Evolutionary conservation across 1,284 basidiomycete genomes (phyloP).

Genomic region (Sparassis latifolia): DNA sequence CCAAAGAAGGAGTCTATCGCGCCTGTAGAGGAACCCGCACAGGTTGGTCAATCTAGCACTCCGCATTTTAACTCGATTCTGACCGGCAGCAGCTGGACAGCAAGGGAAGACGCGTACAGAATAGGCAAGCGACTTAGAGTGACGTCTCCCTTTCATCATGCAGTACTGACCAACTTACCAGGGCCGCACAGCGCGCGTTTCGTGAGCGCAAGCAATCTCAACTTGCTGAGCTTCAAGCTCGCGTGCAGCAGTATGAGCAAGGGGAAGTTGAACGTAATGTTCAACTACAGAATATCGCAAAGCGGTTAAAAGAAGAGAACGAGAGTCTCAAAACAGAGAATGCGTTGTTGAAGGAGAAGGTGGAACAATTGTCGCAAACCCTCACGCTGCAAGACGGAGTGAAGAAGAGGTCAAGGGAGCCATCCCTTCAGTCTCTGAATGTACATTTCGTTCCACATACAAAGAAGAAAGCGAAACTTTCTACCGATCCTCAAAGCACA

Average conservation of each 20-base stretch:
- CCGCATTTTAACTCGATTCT: constrained; percentile 16
- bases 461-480: constrained; percentile 42
- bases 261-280: constrained; percentile 88
- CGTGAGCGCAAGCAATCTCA: constrained; percentile 88
- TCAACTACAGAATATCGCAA: constrained; percentile 79
- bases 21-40: constrained; percentile 34
- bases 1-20: constrained; percentile 62
- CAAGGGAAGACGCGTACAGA: constrained; percentile 69
- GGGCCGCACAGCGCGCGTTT: constrained; percentile 87
- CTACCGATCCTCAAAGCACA: constrained; percentile 24
- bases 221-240: constrained; percentile 84
- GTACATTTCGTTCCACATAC: constrained; percentile 23
- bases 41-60: constrained; percentile 30
- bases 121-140: constrained; percentile 41
- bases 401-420: constrained; percentile 52
- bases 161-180: constrained; percentile 26
- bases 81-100: constrained; percentile 32
- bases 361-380: constrained; percentile 45
- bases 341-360: constrained; percentile 49
- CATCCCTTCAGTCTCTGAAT: constrained; percentile 29
- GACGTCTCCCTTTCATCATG: not conserved
- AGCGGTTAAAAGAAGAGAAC: constrained; percentile 86
- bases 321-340: constrained; percentile 66
- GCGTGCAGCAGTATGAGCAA: constrained; percentile 81
- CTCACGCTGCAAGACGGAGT: constrained; percentile 27